Base-by-base conservation (phyloP, 73 alveolate species). In the Stentor coeruleus region DNA sequence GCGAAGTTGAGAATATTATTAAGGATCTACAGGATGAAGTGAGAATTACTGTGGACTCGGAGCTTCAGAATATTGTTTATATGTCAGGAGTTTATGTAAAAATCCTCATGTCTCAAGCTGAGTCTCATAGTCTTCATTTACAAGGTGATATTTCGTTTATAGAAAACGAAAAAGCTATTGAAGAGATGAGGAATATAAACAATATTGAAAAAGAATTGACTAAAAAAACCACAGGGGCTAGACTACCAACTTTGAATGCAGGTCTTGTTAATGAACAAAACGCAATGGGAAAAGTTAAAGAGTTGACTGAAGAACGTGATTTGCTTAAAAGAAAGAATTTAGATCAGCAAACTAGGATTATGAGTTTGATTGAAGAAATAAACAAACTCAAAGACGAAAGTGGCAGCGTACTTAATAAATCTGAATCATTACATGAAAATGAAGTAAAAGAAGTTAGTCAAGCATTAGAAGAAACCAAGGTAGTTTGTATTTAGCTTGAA, bases 61-160 rank as follows among this genome's bases (percentile, higher is more conserved):
- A 66, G 37, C 37, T 66, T 20, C 79, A 66, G 33, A 66, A 66
- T 33, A 33, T 66, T 0, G 79, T 31, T 33, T 31, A 66, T 40
- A 66, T 66, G 79, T 66, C 79, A 66, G 79, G 79, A 66, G 79
- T 66, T 20, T 66, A 66, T 33, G 33, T 66, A 66, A 66, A 66
- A 66, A 66, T 66, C 79, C 37, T 66, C 20, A 66, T 66, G 79
- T 20, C n/a, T 1, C 79, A 66, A 66, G 79, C 79, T 26, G 40
- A 66, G 33, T 14, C 1, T 40, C 39, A 20, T 0, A 66, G 33
- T 33, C 33, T 66, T 1, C n/a, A 20, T 33, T 66, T 66, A 40
- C 79, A 66, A 33, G 79, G 40, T 33, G 79, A 66, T 33, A 26
- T 31, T 20, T 66, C 79, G 20, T 66, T 66, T 31, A 66, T 66